These are phyloP conservation scores for Novymonas esmeraldas DNA, from an alignment of 208 protist species.

Conservation along the genomic window DNA sequence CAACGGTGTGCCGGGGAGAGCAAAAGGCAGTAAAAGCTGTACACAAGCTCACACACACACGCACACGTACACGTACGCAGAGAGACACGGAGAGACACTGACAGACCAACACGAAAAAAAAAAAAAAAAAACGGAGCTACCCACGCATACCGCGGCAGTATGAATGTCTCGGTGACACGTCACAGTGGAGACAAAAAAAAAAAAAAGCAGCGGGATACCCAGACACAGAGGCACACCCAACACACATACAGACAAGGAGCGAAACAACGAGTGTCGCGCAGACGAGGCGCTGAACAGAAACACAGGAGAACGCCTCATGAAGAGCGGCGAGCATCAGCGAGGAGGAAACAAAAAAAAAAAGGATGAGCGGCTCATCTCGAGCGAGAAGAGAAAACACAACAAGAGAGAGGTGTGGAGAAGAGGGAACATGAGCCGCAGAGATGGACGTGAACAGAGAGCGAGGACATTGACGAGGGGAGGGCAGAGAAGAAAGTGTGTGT, in stretches of 20 bases:
- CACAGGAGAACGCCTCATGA: background rate
- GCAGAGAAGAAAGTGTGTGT: no score
- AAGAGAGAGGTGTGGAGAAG: no score
- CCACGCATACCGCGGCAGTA: background rate
- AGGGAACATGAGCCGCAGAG: background rate
- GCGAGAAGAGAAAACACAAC: background rate
- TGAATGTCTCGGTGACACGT: no score
- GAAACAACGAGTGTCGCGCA: background rate
- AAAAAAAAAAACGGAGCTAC: background rate
- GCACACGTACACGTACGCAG: background rate
- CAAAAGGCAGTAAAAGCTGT: background rate
- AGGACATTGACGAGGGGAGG: no score
- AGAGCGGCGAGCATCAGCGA: no score
- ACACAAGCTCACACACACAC: background rate
- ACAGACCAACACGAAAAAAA: background rate
- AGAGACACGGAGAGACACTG: background rate
- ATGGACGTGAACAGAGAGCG: background rate
- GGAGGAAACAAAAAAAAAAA: slow-evolving; percentile 2
- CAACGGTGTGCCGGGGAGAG: no score
- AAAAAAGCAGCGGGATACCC: no score
- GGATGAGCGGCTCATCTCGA: no score
- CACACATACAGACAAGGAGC: background rate
- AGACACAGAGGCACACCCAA: no score
- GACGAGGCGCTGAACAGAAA: background rate
- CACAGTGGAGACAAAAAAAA: no score